Base-by-base conservation (phyloP, 1,284 basidiomycete species). In the Ustilago bromivora region DNA sequence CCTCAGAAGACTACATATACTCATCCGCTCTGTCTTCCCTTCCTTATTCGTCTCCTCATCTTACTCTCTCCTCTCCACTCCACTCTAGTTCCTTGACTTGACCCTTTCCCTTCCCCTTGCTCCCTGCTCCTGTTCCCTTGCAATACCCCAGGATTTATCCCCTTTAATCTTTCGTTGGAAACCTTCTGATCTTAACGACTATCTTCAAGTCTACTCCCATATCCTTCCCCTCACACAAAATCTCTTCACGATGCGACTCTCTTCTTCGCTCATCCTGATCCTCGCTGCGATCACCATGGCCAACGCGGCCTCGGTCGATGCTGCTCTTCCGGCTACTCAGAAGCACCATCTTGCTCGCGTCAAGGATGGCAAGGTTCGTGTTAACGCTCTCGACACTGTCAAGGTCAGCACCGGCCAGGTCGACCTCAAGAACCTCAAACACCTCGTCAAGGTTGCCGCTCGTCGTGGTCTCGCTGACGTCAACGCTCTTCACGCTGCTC, bases 211-310 rank as follows among this genome's bases (percentile, higher is more conserved):
- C 35, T 59, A 32, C 7, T 19, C 46, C 51, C 15, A 34, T 57
- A 9, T 32, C 12, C 36, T 38, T 43, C 38, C 28, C 17, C 47
- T 28, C 9, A 6, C 15, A 40, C 23, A 49, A 52, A 57, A 23
- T 7, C 28, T 52, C 31, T 36, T 60, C 47, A 61, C 34, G 55
- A 73, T 73, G 71, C 71, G 71, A 57, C 4, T 73, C 55, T 73
- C 71, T 38, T 57, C 66, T 12, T 61, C 71, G 9, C 66, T 73
- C 54, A 40, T 61, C 35, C 36, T 73, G 32, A 58, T 73, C 62
- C 58, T 73, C 31, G 66, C 71, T 28, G 61, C 66, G 36, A 61
- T 73, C 71, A 65, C 47, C 58, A 43, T 49, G 17, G 58, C 65
- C 58, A 73, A 68, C 36, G 66, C 71, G 3, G 60, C 46, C 36